Conservation (phyloP, 208 protist genomes). For the Herpetomonas tarakana region DNA sequence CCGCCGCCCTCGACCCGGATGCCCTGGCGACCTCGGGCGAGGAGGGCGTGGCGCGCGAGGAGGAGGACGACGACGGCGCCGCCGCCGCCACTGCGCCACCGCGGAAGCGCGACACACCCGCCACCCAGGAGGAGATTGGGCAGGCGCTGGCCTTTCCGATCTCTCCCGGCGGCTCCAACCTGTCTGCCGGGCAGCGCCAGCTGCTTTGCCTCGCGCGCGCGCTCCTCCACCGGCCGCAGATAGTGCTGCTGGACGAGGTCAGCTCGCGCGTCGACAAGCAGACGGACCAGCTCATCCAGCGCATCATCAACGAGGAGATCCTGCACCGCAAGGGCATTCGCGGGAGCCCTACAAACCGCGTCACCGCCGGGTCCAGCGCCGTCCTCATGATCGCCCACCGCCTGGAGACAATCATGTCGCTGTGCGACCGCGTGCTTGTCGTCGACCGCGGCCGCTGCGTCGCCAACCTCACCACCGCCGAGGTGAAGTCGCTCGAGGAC, state of each 20-base stretch:
- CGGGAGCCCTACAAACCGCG: neutral
- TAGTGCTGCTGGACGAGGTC: constrained; percentile 97
- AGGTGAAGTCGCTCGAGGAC: constrained; percentile 38
- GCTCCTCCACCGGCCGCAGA: constrained; percentile 80
- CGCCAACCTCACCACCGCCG: constrained; percentile 41
- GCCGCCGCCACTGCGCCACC: neutral
- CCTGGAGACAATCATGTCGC: constrained; percentile 93
- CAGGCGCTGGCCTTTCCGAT: constrained; percentile 51
- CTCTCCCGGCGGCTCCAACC: constrained; percentile 78
- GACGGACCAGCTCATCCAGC: constrained; percentile 91
- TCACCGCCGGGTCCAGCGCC: constrained; percentile 29
- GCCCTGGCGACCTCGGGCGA: neutral
- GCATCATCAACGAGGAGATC: constrained; percentile 80
- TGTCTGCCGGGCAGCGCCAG: constrained; percentile 95
- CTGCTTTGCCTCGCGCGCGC: constrained; percentile 95
- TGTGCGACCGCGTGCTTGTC: constrained; percentile 91
- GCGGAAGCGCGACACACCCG: neutral
- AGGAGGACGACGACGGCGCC: neutral
- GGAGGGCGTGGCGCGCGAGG: too few species aligned
- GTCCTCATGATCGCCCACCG: constrained; percentile 96
- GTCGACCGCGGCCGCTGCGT: constrained; percentile 52
- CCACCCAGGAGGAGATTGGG: neutral
- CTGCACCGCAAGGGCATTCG: constrained; percentile 20
- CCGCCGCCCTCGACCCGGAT: neutral
- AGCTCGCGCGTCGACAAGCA: constrained; percentile 81